phyloP scores from a whole-genome alignment of 2,329 filamentous ascomycete species.

The Penicillium fuscoglaucum region DNA sequence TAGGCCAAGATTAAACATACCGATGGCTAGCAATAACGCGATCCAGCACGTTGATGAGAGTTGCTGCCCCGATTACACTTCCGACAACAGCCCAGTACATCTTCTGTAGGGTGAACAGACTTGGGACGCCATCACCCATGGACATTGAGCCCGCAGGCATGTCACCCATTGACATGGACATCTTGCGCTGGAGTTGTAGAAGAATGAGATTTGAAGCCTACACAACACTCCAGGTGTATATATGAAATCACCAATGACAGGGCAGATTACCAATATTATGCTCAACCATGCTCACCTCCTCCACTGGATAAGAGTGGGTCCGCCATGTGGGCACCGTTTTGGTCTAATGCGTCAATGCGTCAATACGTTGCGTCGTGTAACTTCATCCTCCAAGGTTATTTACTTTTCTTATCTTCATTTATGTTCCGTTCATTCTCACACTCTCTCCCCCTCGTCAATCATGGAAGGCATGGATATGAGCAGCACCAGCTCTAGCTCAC shows the following conservation, averaged over 20 bases:
- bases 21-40: conserved; percentile 52
- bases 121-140: conserved; percentile 46
- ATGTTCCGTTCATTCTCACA: background rate
- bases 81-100: conserved; percentile 56
- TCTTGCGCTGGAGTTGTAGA: conserved; percentile 5
- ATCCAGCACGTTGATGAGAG: conserved; percentile 47
- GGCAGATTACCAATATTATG: conserved; percentile 9
- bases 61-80: conserved; percentile 37
- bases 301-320: background rate
- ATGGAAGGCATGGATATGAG: conserved; percentile 15
- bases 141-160: conserved; percentile 43
- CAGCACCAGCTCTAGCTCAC: background rate
- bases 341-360: background rate
- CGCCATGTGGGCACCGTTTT: background rate
- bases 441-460: background rate
- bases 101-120: conserved; percentile 50
- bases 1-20: conserved; percentile 30
- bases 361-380: background rate
- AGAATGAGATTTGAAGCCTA: background rate
- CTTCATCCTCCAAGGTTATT: background rate
- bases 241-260: background rate
- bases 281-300: conserved; percentile 3
- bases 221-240: background rate
- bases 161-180: conserved; percentile 27
- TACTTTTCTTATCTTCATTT: background rate